A percentile compares a stretch with the other conserved stretches of the same genome.
Conservation (phyloP, 495 filamentous ascomycete genomes). For the Trichoderma parareesei region DNA sequence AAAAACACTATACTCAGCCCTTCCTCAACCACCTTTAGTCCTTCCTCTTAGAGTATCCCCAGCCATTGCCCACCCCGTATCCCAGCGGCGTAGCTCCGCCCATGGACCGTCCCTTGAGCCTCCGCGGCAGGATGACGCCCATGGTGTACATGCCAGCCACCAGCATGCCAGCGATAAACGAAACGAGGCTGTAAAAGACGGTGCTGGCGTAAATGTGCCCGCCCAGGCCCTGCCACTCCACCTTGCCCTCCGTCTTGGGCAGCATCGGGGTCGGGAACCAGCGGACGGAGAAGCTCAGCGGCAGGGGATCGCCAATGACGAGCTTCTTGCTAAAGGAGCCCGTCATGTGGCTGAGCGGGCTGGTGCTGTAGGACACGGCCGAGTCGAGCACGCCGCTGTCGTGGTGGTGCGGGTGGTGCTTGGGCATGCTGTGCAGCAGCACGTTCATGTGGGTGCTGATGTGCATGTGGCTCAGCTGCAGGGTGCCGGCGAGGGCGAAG, state of each 20-base stretch:
- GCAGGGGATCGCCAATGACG: constrained; percentile 78
- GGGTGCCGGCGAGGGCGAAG: constrained; percentile 78
- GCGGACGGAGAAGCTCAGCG: constrained; percentile 69
- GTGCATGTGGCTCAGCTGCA: constrained; percentile 86
- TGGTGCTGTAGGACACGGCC: constrained; percentile 77
- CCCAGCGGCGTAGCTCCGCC: constrained; percentile 48
- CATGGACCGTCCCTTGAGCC: constrained; percentile 39
- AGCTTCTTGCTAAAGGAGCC: constrained; percentile 50
- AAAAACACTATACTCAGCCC: neutral
- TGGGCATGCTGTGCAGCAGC: constrained; percentile 65
- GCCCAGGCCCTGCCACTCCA: constrained; percentile 55
- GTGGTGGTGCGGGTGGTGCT: constrained; percentile 43
- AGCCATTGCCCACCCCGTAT: constrained; percentile 45
- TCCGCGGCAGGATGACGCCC: constrained; percentile 50
- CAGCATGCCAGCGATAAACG: constrained; percentile 46
- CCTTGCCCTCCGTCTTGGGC: constrained; percentile 45
- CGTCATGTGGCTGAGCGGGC: constrained; percentile 54
- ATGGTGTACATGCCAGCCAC: constrained; percentile 54
- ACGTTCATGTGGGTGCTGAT: constrained; percentile 84
- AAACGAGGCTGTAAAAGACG: constrained; percentile 53
- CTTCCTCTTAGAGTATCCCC: constrained; percentile 44
- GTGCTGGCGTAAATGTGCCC: constrained; percentile 61
- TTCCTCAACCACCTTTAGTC: constrained; percentile 19
- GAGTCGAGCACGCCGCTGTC: constrained; percentile 70
- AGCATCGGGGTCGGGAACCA: constrained; percentile 75